Evolutionary conservation across 192 early-diverging fungal species (phyloP), one percentile per base, ranked within the genome.

Genomic region (Backusella parvicylindrica): DNA sequence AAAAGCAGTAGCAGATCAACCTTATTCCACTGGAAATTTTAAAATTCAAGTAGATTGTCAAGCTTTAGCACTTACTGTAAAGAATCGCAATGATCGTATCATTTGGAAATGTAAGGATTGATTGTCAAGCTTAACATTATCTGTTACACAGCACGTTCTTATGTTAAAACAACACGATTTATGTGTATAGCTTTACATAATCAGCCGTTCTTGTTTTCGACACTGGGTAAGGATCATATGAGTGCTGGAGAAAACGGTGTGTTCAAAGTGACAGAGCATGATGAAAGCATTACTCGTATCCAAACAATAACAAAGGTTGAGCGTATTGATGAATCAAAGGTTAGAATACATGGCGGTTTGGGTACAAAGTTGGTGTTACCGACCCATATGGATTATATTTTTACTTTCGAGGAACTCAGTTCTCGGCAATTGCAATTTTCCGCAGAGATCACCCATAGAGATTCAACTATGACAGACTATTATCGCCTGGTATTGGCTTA

Each of bases 51-150:
- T 77, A 4, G 72, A 81, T 53, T 50, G 66, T 6, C 66, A 73
- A 56, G 41, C 37, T 2, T 30, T 72, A 28, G 23, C 37, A 13
- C 32, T 81, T 3, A 43, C 36, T 15, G 72, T 81, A 7, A 81
- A 72, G 65, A 77, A 72, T 30, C 30, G 11, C 13, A 40, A 68
- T n/a, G 75, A 67, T 23, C 71, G 67, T 53, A 40, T 70, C 31
- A 36, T 77, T 30, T 81, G 79, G 79, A 47, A 81, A 70, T 81
- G 79, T 80, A 76, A 75, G 74, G 32, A 33, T n/a, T n/a, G n/a
- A 41, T 31, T 15, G 16, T 18, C 12, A 60, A 21, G 23, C 53
- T 28, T 28, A 60, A 60, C 26, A 30, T 47, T 4, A 28, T 16
- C n/a, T 47, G 68, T 70, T 38, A 35, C 64, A 66, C 32, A 70